Conservation (phyloP, 1,284 basidiomycete species). For the Puccinia novopanici region DNA sequence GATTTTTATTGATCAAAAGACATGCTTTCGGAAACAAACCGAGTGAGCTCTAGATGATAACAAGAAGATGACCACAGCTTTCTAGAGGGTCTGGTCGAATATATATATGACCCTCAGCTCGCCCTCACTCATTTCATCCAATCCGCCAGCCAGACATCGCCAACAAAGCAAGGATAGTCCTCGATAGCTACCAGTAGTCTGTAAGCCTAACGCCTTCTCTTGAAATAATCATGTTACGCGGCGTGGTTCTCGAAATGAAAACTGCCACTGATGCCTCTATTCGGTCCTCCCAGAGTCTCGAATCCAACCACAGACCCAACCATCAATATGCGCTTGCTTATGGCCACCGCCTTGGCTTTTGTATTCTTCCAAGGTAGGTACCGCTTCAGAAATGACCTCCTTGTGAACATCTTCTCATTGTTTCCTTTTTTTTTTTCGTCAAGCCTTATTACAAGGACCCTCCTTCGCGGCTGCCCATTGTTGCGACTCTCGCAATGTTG, state of each 20-base stretch:
- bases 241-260: background rate
- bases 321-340: conserved; percentile 6
- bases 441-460: conserved; percentile 16
- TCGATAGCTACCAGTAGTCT: background rate
- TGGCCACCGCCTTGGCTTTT: background rate
- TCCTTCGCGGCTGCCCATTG: conserved; percentile 11
- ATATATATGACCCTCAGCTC: background rate
- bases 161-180: background rate
- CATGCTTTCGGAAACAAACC: background rate
- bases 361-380: background rate
- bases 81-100: background rate
- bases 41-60: background rate
- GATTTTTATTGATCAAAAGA: background rate
- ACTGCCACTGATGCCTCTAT: background rate
- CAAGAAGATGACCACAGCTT: background rate
- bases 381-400: background rate
- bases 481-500: conserved; percentile 12
- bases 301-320: background rate
- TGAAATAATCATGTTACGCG: too few relatives aligned
- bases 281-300: background rate
- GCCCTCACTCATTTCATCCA: too few relatives aligned
- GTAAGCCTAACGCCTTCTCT: background rate
- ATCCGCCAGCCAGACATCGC: background rate
- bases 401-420: too few relatives aligned
- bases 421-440: background rate